Conservation (phyloP, 495 filamentous ascomycete genomes). For the Talaromyces adpressus region DNA sequence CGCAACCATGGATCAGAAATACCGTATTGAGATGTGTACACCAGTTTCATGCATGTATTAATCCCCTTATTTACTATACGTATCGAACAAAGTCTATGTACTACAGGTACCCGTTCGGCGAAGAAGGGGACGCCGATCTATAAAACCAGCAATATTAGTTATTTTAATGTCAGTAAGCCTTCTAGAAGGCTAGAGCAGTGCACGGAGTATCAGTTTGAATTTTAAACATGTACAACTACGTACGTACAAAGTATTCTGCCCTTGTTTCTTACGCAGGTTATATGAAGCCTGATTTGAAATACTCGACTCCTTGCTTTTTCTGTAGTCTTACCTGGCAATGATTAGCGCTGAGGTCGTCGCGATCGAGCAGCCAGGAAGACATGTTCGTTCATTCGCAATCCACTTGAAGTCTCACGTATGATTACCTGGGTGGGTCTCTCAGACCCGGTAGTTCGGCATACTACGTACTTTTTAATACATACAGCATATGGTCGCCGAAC, state of each 20-base stretch:
- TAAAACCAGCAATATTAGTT: neutral
- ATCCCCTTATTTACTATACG: too few relatives aligned
- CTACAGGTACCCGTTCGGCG: neutral
- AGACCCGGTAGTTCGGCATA: neutral
- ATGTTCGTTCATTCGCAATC: neutral
- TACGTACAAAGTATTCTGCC: neutral
- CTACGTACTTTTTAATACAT: neutral
- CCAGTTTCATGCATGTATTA: too few relatives aligned
- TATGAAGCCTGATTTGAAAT: neutral
- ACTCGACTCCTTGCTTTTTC: neutral
- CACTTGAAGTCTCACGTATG: neutral
- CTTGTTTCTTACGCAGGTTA: neutral
- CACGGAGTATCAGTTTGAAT: neutral
- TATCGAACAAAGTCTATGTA: neutral
- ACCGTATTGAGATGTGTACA: neutral
- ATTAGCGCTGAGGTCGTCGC: neutral
- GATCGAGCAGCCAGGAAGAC: neutral
- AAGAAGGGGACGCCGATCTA: neutral
- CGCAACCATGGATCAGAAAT: neutral
- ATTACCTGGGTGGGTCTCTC: neutral
- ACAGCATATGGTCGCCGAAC: neutral
- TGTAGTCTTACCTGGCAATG: neutral
- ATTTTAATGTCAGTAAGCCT: neutral
- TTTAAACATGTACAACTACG: neutral
- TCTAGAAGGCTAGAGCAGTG: neutral